Evolutionary conservation across 331 rosid species (phyloP), one percentile per base, ranked within the genome.

Genomic region (Telfairia occidentalis): DNA sequence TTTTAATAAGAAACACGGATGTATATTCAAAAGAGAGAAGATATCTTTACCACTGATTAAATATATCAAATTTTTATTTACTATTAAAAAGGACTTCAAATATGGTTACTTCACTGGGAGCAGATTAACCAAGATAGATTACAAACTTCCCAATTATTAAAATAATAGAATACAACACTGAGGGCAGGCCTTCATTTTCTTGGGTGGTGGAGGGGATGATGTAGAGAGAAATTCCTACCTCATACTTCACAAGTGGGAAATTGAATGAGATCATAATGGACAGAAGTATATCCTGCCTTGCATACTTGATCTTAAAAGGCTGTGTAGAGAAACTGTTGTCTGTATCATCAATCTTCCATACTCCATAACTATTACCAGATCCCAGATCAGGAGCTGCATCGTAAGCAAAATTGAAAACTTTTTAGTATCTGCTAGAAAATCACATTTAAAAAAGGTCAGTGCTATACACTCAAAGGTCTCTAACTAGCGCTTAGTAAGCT

Each of bases 311-410:
- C 81, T 89, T 89, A 79, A 95, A 95, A 54, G 96, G 93, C 81
- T 81, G 96, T 28, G 97, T 90, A 38, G 96, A 90, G 89, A 95
- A 91, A 86, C 98, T 95, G 81, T 90, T 85, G 83, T 95, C 97
- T 37, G 85, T 84, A 77, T 95, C 96, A 76, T 95, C 92, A 77
- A 95, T 88, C 89, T 86, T 86, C 97, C 98, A 95, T 75, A 71
- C 89, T 55, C 98, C 97, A 80, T 80, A 79, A 75, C 80, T 82
- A 84, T 77, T 87, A 78, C 90, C 86, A 67, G 90, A 87, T 42
- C 85, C 92, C 73, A 87, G 58, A 74, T 90, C 96, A 61, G 95
- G 90, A 80, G 88, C 98, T 94, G 89, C 86, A 83, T 50, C 72
- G 79, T 78, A 82, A 43, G 80, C 83, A 78, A 74, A 71, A 34